Evolutionary conservation across 148 eudicot species (phyloP).

Genomic region (Dianthus caryophyllus): DNA sequence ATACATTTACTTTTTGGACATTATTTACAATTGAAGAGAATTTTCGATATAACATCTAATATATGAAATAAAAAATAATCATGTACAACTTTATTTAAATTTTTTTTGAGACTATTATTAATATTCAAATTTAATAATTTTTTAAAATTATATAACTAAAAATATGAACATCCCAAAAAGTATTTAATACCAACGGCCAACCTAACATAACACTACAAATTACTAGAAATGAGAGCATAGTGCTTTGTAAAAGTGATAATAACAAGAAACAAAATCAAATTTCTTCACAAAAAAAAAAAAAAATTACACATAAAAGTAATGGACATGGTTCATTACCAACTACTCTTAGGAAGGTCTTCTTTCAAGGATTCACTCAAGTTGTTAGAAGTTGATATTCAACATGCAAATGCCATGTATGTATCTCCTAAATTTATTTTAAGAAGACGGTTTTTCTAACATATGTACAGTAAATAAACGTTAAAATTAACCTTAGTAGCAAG

Average conservation of each 20-base stretch:
- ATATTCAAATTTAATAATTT: too few species aligned
- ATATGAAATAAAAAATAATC: too few species aligned
- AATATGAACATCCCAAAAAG: conserved; percentile 16
- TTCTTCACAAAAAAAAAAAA: background rate
- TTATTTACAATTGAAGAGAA: too few species aligned
- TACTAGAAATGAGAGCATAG: conserved; percentile 5
- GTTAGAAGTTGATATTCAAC: conserved; percentile 79
- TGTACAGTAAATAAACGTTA: too few species aligned
- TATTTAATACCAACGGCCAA: background rate
- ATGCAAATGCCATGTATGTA: conserved; percentile 78
- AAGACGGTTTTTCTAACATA: too few species aligned
- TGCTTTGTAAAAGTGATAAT: conserved; percentile 6
- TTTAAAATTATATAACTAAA: too few species aligned
- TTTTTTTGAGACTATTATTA: too few species aligned
- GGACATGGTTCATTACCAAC: conserved; percentile 69
- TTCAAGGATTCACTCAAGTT: conserved; percentile 59
- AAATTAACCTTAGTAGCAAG: too few species aligned
- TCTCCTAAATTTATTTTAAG: too few species aligned
- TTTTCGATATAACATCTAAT: too few species aligned
- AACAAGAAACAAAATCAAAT: background rate
- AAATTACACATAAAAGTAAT: conserved; percentile 21
- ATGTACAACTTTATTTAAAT: too few species aligned
- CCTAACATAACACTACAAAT: background rate
- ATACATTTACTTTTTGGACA: too few species aligned
- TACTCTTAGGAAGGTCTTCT: conserved; percentile 42